Conservation (phyloP, 2,329 filamentous ascomycete genomes). For the Pyrenochaeta sp. region DNA sequence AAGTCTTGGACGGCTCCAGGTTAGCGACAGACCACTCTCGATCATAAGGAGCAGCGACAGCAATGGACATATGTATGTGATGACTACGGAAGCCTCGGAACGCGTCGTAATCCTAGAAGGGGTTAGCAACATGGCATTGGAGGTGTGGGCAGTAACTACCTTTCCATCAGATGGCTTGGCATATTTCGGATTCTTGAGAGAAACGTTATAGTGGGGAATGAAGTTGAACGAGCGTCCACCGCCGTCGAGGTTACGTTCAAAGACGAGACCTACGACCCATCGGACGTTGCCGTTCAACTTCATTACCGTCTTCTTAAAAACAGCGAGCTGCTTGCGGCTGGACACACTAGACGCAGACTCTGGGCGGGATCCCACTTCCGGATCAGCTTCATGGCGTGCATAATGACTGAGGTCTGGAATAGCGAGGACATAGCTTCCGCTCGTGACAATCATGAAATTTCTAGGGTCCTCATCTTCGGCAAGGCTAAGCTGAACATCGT, state of each 20-base stretch:
- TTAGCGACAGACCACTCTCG: conserved; percentile 85
- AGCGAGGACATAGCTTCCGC: conserved; percentile 92
- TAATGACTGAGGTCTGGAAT: conserved; percentile 93
- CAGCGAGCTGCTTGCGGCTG: conserved; percentile 74
- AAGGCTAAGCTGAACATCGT: conserved; percentile 87
- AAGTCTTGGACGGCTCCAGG: conserved; percentile 81
- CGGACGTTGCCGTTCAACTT: conserved; percentile 96
- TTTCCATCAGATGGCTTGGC: conserved; percentile 66
- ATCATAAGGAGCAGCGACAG: conserved; percentile 84
- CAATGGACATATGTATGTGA: conserved; percentile 94
- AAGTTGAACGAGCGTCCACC: conserved; percentile 85
- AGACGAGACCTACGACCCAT: conserved; percentile 90
- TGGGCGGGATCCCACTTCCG: conserved; percentile 64
- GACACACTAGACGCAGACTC: conserved; percentile 65
- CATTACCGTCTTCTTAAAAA: conserved; percentile 98
- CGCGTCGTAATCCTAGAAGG: conserved; percentile 77
- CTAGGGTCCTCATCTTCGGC: conserved; percentile 86
- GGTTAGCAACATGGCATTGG: conserved; percentile 22
- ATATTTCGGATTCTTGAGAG: conserved; percentile 81
- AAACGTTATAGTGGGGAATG: conserved; percentile 88
- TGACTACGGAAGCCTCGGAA: conserved; percentile 95
- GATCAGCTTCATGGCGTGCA: conserved; percentile 70
- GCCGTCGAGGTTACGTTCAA: conserved; percentile 81
- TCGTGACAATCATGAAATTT: conserved; percentile 94
- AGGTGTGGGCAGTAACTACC: conserved; percentile 20